These are phyloP conservation scores for Russula ochroleuca DNA, from an alignment of 768 basidiomycete species.

Conservation along the genomic window DNA sequence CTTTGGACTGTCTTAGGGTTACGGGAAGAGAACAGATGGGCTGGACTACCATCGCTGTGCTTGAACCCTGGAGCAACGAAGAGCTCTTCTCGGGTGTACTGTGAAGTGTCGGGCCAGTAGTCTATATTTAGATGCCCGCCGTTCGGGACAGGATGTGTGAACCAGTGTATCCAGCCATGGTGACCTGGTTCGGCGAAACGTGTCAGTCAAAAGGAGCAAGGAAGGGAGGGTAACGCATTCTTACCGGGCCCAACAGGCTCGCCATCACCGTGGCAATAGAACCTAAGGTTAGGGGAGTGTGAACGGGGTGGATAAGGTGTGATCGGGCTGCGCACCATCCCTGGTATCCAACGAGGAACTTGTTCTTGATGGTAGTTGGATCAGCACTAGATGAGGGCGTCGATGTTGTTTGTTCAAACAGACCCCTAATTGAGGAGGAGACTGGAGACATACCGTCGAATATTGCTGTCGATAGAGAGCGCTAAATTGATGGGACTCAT, in stretches of 20 bases:
- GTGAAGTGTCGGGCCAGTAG: slow-evolving; percentile 74
- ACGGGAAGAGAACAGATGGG: slow-evolving; percentile 73
- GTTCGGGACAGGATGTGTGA: slow-evolving; percentile 58
- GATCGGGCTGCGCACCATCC: slow-evolving; percentile 54
- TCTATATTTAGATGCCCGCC: slow-evolving; percentile 73
- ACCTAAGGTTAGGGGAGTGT: slow-evolving; percentile 42
- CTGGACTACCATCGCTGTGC: slow-evolving; percentile 51
- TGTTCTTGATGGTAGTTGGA: slow-evolving; percentile 75
- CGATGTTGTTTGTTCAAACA: not conserved
- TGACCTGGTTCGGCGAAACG: slow-evolving; percentile 42
- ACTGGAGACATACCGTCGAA: slow-evolving; percentile 12
- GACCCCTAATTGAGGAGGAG: not conserved
- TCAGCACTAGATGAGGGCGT: slow-evolving; percentile 47
- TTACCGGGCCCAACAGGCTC: slow-evolving; percentile 59
- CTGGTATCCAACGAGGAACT: slow-evolving; percentile 82
- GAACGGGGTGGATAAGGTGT: too few species aligned
- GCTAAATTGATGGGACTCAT: slow-evolving; percentile 15
- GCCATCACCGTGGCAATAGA: slow-evolving; percentile 66
- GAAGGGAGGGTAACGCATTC: slow-evolving; percentile 5
- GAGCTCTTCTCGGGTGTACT: slow-evolving; percentile 65
- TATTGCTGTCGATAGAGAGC: slow-evolving; percentile 23
- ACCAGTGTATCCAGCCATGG: slow-evolving; percentile 88
- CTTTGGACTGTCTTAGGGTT: slow-evolving; percentile 68
- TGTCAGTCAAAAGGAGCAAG: not conserved
- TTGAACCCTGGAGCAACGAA: slow-evolving; percentile 65